Conservation (phyloP, 2,329 filamentous ascomycete species). For the Aspergillus bombycis region DNA sequence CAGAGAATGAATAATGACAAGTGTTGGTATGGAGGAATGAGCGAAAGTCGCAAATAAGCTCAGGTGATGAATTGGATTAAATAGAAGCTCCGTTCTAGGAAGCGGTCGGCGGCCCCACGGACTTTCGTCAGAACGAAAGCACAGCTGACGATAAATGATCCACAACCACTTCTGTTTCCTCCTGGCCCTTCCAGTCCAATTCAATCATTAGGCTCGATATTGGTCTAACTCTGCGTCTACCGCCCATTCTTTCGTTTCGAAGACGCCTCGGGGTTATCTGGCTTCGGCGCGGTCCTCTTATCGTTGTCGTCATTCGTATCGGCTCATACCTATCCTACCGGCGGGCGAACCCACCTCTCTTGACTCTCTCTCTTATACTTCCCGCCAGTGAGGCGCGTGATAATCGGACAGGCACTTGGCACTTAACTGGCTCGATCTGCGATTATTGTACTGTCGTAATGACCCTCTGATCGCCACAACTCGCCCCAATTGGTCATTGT, state of each 20-base stretch:
- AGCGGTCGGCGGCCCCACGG: constrained; percentile 20
- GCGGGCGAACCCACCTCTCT: not conserved
- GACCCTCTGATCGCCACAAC: constrained; percentile 11
- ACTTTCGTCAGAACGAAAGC: not conserved
- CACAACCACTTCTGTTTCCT: not conserved
- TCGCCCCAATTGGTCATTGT: constrained; percentile 4
- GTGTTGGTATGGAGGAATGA: constrained; percentile 6
- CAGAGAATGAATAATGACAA: constrained; percentile 3
- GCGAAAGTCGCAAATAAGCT: constrained; percentile 10
- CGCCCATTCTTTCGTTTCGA: not conserved
- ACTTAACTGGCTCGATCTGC: constrained; percentile 9
- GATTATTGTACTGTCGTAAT: constrained; percentile 18
- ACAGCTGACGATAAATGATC: not conserved
- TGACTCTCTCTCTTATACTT: constrained; percentile 2
- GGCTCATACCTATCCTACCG: not conserved
- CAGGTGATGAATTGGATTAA: not conserved
- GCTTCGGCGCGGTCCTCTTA: not conserved
- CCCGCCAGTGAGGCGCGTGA: constrained; percentile 18
- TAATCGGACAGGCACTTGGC: constrained; percentile 8
- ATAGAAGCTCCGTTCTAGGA: constrained; percentile 16
- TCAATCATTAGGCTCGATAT: not conserved
- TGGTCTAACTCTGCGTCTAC: not conserved
- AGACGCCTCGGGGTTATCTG: not conserved
- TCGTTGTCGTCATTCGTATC: constrained; percentile 10
- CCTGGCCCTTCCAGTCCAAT: not conserved